Percentiles rank a stretch among this genome's conserved stretches.
Evolutionary conservation across 208 protist genomes (phyloP).

Genomic region (Endotrypanum monterogeii): DNA sequence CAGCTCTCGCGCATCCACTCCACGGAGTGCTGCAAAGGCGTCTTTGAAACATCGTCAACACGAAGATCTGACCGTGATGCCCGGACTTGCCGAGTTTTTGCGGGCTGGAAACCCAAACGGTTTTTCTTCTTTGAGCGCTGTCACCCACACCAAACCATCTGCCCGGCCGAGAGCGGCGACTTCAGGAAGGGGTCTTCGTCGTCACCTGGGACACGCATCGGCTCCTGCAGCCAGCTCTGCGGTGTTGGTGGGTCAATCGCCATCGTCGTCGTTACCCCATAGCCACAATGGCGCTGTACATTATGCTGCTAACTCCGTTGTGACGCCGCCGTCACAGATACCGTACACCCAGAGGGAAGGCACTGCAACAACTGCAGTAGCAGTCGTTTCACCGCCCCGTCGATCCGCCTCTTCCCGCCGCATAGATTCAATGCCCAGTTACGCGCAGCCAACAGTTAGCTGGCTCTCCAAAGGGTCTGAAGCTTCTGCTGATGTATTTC

Average conservation of each 20-base stretch:
- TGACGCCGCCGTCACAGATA: constrained; percentile 14
- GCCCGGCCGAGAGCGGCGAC: background rate
- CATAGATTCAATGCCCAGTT: constrained; percentile 38
- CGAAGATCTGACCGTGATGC: constrained; percentile 16
- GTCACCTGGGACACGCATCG: background rate
- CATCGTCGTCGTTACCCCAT: background rate
- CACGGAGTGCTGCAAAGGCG: background rate
- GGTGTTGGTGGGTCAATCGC: constrained; percentile 4
- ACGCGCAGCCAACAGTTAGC: constrained; percentile 73
- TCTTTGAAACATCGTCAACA: background rate
- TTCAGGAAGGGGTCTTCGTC: background rate
- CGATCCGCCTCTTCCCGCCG: background rate
- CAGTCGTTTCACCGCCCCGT: constrained; percentile 4
- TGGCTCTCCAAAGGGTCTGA: constrained; percentile 66
- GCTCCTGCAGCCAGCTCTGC: background rate
- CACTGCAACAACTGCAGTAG: background rate
- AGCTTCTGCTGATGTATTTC: constrained; percentile 33
- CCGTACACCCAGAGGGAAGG: constrained; percentile 2
- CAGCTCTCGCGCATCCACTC: background rate
- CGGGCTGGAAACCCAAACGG: constrained; percentile 16
- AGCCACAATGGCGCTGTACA: background rate
- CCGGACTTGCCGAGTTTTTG: constrained; percentile 25
- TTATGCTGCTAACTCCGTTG: background rate
- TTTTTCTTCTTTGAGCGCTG: constrained; percentile 24
- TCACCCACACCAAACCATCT: background rate